These are phyloP conservation scores for Phaeophleospora eucalypticola DNA, from an alignment of 2,329 filamentous ascomycete genomes.

Conservation along the genomic window DNA sequence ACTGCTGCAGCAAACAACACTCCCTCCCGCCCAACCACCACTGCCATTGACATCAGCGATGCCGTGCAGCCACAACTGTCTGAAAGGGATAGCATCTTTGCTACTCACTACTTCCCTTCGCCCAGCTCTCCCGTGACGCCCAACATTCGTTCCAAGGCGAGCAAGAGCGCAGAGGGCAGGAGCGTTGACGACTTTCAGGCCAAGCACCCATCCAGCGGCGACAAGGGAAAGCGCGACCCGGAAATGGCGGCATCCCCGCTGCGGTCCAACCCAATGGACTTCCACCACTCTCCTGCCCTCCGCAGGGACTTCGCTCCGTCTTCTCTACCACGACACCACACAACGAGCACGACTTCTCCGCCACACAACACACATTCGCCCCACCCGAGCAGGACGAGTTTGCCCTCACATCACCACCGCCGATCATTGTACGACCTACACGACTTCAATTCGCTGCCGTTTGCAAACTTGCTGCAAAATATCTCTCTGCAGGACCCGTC, in stretches of 20 bases:
- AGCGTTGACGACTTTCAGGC: constrained; percentile 15
- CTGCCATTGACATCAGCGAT: constrained; percentile 23
- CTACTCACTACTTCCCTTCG: constrained; percentile 55
- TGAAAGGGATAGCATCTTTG: constrained; percentile 61
- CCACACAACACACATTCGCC: not conserved
- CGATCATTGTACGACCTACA: constrained; percentile 31
- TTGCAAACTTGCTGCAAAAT: constrained; percentile 9
- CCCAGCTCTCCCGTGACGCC: constrained; percentile 44
- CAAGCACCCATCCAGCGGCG: constrained; percentile 8
- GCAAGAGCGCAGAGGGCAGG: constrained; percentile 5
- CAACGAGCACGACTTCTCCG: not conserved
- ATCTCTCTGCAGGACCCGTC: constrained; percentile 4
- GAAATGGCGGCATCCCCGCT: constrained; percentile 12
- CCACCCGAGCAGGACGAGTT: constrained; percentile 12
- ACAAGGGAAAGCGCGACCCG: not conserved
- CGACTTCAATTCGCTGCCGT: constrained; percentile 17
- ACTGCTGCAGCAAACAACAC: constrained; percentile 1
- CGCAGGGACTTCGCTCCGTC: constrained; percentile 11
- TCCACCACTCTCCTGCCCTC: constrained; percentile 8
- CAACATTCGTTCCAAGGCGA: constrained; percentile 4
- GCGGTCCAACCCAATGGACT: constrained; percentile 10
- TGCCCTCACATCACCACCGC: constrained; percentile 27
- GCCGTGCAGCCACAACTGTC: constrained; percentile 51
- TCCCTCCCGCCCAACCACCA: constrained; percentile 5
- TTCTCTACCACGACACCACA: constrained; percentile 5